Evolutionary conservation across 1,284 basidiomycete genomes (phyloP).

Genomic region (Leccinum griseonigrum): DNA sequence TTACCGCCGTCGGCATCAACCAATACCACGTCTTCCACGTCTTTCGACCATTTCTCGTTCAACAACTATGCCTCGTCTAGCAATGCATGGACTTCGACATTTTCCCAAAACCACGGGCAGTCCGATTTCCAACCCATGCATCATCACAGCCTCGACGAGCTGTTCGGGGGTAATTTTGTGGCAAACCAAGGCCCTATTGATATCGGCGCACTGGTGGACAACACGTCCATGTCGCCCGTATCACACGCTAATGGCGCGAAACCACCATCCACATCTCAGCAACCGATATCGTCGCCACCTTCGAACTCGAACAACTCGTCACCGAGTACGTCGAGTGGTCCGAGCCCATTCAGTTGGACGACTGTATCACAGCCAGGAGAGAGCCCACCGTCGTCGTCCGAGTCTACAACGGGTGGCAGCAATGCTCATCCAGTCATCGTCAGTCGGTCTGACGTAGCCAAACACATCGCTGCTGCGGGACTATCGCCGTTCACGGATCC

Average conservation of each 20-base stretch:
- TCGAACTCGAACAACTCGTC: conserved; percentile 25
- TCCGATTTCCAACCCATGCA: conserved; percentile 32
- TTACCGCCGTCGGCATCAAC: conserved; percentile 22
- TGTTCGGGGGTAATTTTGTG: conserved; percentile 59
- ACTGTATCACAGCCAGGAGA: conserved; percentile 24
- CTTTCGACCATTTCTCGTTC: conserved; percentile 26
- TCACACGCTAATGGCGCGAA: conserved; percentile 38
- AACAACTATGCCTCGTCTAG: conserved; percentile 21
- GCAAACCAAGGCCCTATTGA: conserved; percentile 41
- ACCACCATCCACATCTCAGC: conserved; percentile 14
- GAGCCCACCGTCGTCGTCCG: conserved; percentile 31
- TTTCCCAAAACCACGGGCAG: conserved; percentile 25
- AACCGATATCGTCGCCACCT: conserved; percentile 24
- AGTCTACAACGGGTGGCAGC: conserved; percentile 12
- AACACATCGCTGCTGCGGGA: conserved; percentile 46
- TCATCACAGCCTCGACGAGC: conserved; percentile 52
- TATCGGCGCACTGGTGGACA: conserved; percentile 43
- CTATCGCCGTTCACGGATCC: conserved; percentile 43
- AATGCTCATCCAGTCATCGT: conserved; percentile 44
- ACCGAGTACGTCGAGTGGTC: conserved; percentile 36
- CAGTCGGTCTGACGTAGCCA: conserved; percentile 52
- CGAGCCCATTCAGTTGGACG: conserved; percentile 40
- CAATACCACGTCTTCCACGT: conserved; percentile 23
- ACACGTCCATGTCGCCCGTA: conserved; percentile 46
- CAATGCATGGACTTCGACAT: conserved; percentile 36